Evolutionary conservation across 2,329 filamentous ascomycete genomes (phyloP).

Genomic region (Penicillium sclerotigenum): DNA sequence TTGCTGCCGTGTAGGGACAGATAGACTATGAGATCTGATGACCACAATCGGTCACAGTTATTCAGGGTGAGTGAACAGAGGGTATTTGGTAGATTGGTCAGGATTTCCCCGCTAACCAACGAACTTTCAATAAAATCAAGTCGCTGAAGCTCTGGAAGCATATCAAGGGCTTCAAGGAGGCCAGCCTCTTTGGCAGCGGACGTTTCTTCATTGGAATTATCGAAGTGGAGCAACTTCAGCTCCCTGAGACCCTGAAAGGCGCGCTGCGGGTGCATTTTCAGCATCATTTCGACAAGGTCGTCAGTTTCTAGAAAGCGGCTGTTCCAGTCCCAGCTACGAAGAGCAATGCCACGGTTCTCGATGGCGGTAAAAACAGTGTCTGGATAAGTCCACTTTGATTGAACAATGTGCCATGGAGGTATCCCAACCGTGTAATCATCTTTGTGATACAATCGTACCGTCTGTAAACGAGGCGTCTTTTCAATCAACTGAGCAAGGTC

Average conservation of each 20-base stretch:
- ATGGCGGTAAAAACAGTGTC: slow-evolving; percentile 63
- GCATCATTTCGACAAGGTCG: slow-evolving; percentile 45
- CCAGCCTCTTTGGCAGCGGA: slow-evolving; percentile 23
- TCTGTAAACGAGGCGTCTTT: slow-evolving; percentile 63
- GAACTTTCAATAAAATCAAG: slow-evolving; percentile 74
- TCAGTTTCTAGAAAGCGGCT: slow-evolving; percentile 43
- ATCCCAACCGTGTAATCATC: slow-evolving; percentile 52
- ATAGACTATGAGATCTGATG: slow-evolving; percentile 63
- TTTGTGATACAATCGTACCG: slow-evolving; percentile 69
- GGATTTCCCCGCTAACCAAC: slow-evolving; percentile 63
- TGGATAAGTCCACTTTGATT: slow-evolving; percentile 66
- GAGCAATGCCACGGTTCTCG: slow-evolving; percentile 45
- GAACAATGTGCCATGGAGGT: slow-evolving; percentile 27
- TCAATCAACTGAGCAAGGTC: slow-evolving; percentile 59
- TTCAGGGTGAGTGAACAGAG: slow-evolving; percentile 68
- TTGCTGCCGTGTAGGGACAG: slow-evolving; percentile 64
- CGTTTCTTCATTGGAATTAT: slow-evolving; percentile 45
- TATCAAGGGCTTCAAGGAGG: slow-evolving; percentile 50
- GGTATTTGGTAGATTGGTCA: slow-evolving; percentile 65
- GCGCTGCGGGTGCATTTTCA: slow-evolving; percentile 53
- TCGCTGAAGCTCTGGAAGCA: slow-evolving; percentile 62
- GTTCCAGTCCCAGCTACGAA: slow-evolving; percentile 58
- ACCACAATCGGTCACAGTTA: slow-evolving; percentile 74
- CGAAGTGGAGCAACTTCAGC: slow-evolving; percentile 39
- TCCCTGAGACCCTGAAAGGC: slow-evolving; percentile 50